Evolutionary conservation across 179 eudicot genomes (phyloP).

Genomic region (Carnegiea gigantea): DNA sequence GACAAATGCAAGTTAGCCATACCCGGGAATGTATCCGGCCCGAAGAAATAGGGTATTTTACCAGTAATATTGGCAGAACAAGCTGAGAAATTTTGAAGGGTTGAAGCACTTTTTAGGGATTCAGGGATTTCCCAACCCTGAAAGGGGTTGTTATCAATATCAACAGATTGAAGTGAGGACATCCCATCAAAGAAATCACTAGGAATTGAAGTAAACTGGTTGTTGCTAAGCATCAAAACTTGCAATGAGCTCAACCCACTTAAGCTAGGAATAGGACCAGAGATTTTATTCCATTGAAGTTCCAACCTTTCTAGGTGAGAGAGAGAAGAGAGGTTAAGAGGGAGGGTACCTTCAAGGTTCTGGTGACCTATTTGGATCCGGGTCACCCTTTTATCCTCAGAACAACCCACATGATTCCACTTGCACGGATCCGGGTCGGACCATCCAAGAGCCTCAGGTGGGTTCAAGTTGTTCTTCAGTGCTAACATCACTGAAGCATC

Average conservation of each 20-base stretch:
- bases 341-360: conserved; percentile 63
- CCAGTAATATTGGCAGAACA: conserved; percentile 58
- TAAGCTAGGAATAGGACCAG: conserved; percentile 61
- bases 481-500: conserved; percentile 55
- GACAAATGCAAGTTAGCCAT: conserved; percentile 57
- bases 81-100: conserved; percentile 67
- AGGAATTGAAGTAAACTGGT: conserved; percentile 57
- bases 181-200: conserved; percentile 59
- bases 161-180: conserved; percentile 58
- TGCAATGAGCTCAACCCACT: conserved; percentile 54
- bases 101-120: conserved; percentile 45
- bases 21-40: conserved; percentile 62
- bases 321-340: conserved; percentile 40
- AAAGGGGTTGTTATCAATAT: conserved; percentile 71
- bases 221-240: conserved; percentile 61
- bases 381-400: conserved; percentile 49
- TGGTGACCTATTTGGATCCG: conserved; percentile 75
- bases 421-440: conserved; percentile 69
- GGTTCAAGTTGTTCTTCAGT: conserved; percentile 45
- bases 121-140: conserved; percentile 61
- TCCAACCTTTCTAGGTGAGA: conserved; percentile 60
- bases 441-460: conserved; percentile 51
- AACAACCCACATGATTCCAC: conserved; percentile 57
- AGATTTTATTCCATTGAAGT: conserved; percentile 64
- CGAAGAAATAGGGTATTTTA: conserved; percentile 55